Conservation (phyloP, 306 rosid genomes). For the Lathyrus aphaca region DNA sequence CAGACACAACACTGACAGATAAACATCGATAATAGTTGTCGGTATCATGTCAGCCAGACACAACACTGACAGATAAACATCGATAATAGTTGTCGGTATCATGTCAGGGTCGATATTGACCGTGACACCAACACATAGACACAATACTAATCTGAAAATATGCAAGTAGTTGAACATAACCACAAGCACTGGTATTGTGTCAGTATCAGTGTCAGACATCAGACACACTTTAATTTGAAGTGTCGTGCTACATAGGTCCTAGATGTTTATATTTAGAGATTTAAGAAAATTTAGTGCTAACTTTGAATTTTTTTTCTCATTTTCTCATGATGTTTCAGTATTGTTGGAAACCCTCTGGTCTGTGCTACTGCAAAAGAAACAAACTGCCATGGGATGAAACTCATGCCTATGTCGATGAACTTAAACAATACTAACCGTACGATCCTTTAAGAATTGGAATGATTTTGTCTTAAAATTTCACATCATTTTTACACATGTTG, state of each 20-base stretch:
- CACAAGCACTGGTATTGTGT: not conserved
- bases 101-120: not conserved
- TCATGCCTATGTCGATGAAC: conserved; percentile 91
- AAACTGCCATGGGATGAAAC: conserved; percentile 69
- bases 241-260: not conserved
- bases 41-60: too few species aligned
- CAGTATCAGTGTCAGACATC: too few species aligned
- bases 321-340: conserved; percentile 50
- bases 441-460: conserved; percentile 6
- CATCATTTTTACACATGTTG: not conserved
- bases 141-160: not conserved
- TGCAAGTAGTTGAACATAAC: not conserved
- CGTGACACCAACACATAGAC: too few species aligned
- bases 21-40: not conserved
- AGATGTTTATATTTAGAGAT: not conserved
- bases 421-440: conserved; percentile 67
- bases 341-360: conserved; percentile 83
- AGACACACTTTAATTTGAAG: not conserved
- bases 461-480: not conserved
- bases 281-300: conserved; percentile 9
- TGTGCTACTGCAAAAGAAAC: conserved; percentile 67
- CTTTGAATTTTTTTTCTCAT: not conserved
- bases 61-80: not conserved
- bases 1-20: not conserved
- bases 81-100: not conserved